These are phyloP conservation scores for Lyophyllum semitale DNA, from an alignment of 768 basidiomycete species.

Conservation along the genomic window DNA sequence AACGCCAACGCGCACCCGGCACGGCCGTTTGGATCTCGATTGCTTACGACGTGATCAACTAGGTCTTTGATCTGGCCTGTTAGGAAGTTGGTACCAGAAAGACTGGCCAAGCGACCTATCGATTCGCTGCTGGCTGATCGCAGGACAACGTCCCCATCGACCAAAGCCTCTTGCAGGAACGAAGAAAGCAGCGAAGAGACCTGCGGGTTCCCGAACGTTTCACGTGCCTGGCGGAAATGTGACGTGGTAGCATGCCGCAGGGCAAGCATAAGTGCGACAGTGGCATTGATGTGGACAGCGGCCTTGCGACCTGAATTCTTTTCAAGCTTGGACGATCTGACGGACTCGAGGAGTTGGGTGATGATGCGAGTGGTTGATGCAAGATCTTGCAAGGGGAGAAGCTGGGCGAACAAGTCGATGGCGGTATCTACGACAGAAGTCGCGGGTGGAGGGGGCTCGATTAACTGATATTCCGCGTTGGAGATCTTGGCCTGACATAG, in stretches of 20 bases:
- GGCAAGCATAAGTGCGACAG: constrained; percentile 71
- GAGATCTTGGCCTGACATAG: constrained; percentile 56
- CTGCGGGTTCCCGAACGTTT: constrained; percentile 66
- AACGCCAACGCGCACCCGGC: constrained; percentile 94
- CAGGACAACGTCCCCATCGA: constrained; percentile 78
- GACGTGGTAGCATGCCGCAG: constrained; percentile 57
- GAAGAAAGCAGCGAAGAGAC: constrained; percentile 63
- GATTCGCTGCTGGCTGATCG: constrained; percentile 84
- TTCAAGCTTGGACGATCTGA: constrained; percentile 78
- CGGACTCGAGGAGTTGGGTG: constrained; percentile 61
- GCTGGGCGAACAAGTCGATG: constrained; percentile 79
- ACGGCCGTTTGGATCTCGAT: constrained; percentile 88
- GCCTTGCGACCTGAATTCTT: constrained; percentile 85
- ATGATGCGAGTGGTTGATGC: constrained; percentile 55
- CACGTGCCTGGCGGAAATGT: constrained; percentile 59
- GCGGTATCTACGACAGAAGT: constrained; percentile 88
- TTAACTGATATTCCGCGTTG: constrained; percentile 44
- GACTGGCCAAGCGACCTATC: constrained; percentile 81
- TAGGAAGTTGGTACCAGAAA: constrained; percentile 83
- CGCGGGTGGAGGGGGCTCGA: constrained; percentile 72
- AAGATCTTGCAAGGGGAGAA: constrained; percentile 80
- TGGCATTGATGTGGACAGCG: constrained; percentile 80
- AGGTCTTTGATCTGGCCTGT: constrained; percentile 86
- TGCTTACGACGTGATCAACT: constrained; percentile 92
- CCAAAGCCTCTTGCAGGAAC: constrained; percentile 82